Evolutionary conservation across 2,329 filamentous ascomycete species (phyloP).

Genomic region (Aspergillus floridensis): DNA sequence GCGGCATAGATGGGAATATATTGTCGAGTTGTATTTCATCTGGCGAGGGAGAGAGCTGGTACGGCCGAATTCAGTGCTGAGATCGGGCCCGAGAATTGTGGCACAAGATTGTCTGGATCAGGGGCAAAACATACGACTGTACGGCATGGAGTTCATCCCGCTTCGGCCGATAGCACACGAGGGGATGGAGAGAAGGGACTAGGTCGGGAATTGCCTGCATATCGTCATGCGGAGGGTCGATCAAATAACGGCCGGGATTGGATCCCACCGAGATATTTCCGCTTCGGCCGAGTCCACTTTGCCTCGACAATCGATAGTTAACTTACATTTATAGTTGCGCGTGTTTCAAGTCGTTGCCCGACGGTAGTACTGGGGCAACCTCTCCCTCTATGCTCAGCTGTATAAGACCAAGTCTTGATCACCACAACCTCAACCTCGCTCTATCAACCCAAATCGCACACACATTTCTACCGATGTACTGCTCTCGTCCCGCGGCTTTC

Average conservation of each 20-base stretch:
- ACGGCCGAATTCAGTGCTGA: too few species aligned
- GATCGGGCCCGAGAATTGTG: background rate
- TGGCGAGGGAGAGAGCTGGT: too few species aligned
- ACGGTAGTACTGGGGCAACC: background rate
- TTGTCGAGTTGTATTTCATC: too few species aligned
- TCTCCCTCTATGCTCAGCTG: background rate
- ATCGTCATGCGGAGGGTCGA: too few species aligned
- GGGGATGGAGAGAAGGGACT: background rate
- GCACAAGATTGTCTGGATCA: background rate
- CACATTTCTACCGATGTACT: background rate
- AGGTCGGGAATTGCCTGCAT: background rate
- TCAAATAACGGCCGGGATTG: background rate
- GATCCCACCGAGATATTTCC: background rate
- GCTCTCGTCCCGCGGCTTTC: background rate
- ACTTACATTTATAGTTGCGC: background rate
- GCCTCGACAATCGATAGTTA: background rate
- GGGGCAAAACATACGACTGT: too few species aligned
- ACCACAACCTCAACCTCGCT: too few species aligned
- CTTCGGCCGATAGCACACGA: too few species aligned
- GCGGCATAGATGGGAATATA: too few species aligned
- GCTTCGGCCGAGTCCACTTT: background rate
- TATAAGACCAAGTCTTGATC: too few species aligned
- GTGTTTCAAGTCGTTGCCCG: background rate
- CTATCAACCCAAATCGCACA: too few species aligned
- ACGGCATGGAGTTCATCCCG: too few species aligned